These are phyloP conservation scores for Diplodia seriata DNA, from an alignment of 2,329 filamentous ascomycete species.

Conservation along the genomic window DNA sequence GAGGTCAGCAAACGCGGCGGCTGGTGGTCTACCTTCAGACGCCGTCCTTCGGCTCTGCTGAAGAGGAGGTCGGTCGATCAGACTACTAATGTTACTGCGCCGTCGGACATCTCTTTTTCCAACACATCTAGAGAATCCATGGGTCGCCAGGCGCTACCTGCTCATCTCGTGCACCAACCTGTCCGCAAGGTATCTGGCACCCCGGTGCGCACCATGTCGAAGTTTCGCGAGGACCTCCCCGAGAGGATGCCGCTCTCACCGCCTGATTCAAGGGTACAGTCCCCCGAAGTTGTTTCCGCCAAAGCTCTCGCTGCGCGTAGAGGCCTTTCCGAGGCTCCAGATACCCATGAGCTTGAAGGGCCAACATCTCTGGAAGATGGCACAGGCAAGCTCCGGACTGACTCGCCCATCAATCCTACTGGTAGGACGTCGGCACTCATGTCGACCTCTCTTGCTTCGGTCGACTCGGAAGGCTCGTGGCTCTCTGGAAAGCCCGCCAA, in stretches of 20 bases:
- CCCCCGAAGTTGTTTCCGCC: conserved; percentile 68
- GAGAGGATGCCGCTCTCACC: conserved; percentile 81
- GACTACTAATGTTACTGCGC: conserved; percentile 53
- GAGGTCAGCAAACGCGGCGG: conserved; percentile 45
- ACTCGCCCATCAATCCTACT: conserved; percentile 51
- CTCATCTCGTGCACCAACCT: conserved; percentile 54
- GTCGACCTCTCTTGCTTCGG: conserved; percentile 87
- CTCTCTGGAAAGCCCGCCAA: conserved; percentile 75
- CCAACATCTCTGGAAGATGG: conserved; percentile 20
- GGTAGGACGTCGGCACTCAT: conserved; percentile 50
- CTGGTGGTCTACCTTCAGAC: conserved; percentile 41
- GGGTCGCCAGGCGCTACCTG: conserved; percentile 60
- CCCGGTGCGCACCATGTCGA: conserved; percentile 83
- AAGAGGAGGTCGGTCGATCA: conserved; percentile 59
- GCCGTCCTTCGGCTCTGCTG: conserved; percentile 72
- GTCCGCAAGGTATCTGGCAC: conserved; percentile 60
- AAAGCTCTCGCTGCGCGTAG: conserved; percentile 51
- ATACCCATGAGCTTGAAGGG: conserved; percentile 16
- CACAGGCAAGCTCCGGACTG: conserved; percentile 42
- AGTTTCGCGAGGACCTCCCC: conserved; percentile 89
- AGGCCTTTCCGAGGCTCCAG: conserved; percentile 35
- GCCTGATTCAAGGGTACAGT: conserved; percentile 80
- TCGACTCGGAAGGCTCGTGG: conserved; percentile 97
- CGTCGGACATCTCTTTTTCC: conserved; percentile 77
- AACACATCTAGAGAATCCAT: conserved; percentile 93